Conservation (phyloP, 331 rosid genomes). For the Acacia pycnantha region DNA sequence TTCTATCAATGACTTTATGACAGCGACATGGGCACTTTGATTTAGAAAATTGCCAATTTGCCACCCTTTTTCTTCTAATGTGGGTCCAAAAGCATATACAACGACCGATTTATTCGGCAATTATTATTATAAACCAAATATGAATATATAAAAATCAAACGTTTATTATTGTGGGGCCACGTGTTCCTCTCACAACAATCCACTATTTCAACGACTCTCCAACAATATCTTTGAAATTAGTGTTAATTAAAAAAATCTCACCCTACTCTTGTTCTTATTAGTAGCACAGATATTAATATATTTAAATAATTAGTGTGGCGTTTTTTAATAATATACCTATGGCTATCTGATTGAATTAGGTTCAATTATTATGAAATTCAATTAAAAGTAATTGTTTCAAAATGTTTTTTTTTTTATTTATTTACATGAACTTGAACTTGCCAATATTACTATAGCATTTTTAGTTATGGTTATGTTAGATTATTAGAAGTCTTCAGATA, state of each 20-base stretch:
- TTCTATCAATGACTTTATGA: too few relatives aligned
- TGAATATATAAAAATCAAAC: slow-evolving; percentile 13
- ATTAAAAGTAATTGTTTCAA: too few relatives aligned
- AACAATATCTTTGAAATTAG: not conserved
- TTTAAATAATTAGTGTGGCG: too few relatives aligned
- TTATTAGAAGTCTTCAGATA: not conserved
- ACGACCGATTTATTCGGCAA: slow-evolving; percentile 5
- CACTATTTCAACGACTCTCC: not conserved
- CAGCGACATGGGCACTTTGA: not conserved
- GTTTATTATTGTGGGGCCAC: slow-evolving; percentile 36
- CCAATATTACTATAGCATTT: too few relatives aligned
- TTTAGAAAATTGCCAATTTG: not conserved
- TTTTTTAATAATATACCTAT: too few relatives aligned
- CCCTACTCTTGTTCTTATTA: not conserved
- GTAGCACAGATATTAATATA: too few relatives aligned
- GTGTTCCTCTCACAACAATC: not conserved
- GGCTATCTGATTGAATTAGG: too few relatives aligned
- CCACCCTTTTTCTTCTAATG: not conserved
- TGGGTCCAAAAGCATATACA: slow-evolving; percentile 23
- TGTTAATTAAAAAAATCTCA: not conserved
- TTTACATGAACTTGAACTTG: too few relatives aligned
- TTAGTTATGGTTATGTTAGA: too few relatives aligned
- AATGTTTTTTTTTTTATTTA: too few relatives aligned
- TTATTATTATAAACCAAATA: not conserved
- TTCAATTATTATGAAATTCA: too few relatives aligned